phyloP scores from a whole-genome alignment of 208 protist genomes.

The Acanthamoeba healyi region DNA sequence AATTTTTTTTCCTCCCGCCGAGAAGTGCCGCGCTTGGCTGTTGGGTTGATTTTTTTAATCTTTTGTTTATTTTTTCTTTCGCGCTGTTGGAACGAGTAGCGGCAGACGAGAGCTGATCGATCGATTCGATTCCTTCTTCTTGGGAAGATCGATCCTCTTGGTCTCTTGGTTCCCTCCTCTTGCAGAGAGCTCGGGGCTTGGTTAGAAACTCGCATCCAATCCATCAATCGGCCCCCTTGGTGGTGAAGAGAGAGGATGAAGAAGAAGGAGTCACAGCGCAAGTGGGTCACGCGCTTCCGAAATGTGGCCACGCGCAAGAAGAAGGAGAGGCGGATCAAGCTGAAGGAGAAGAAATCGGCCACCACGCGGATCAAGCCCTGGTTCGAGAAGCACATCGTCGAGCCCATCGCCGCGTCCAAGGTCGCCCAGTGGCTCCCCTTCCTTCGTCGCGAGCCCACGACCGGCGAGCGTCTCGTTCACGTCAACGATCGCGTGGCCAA shows the following conservation, averaged over 20 bases:
- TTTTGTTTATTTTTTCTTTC: too few species aligned
- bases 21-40: too few species aligned
- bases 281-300: slow-evolving; percentile 62
- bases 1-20: too few species aligned
- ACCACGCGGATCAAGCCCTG: background rate
- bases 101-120: too few species aligned
- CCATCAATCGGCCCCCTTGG: too few species aligned
- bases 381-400: slow-evolving; percentile 43
- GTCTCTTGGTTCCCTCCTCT: too few species aligned
- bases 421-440: background rate
- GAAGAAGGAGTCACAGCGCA: slow-evolving; percentile 3
- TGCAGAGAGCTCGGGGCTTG: too few species aligned
- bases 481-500: slow-evolving; percentile 7
- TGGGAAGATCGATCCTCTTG: too few species aligned
- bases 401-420: slow-evolving; percentile 10
- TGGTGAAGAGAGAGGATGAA: background rate
- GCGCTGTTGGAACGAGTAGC: too few species aligned
- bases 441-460: slow-evolving; percentile 24
- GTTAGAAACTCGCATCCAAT: too few species aligned
- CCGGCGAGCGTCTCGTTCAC: background rate
- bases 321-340: slow-evolving; percentile 58
- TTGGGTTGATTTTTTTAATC: too few species aligned
- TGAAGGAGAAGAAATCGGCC: slow-evolving; percentile 30
- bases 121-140: too few species aligned
- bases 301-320: background rate